A percentile compares a stretch with the other conserved stretches of the same genome.
Conservation (phyloP, 2,329 filamentous ascomycete species). For the Alternaria viburni region DNA sequence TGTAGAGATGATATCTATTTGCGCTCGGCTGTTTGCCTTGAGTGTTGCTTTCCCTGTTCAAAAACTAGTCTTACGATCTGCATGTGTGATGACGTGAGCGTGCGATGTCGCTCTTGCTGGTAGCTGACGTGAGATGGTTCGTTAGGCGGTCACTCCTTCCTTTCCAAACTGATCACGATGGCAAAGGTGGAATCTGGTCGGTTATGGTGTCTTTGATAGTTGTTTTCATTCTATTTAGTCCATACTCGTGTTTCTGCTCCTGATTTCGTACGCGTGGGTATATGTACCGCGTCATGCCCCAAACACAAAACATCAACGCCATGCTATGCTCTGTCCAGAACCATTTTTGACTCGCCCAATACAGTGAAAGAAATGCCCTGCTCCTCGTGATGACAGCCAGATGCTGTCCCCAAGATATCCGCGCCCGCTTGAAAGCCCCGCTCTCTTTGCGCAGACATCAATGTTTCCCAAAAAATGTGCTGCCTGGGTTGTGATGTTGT, state of each 20-base stretch:
- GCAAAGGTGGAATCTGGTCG: not conserved
- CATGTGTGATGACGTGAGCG: not conserved
- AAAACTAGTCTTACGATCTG: not conserved
- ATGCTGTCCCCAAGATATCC: not conserved
- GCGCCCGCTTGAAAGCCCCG: not conserved
- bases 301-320: constrained; percentile 1
- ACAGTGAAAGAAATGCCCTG: not conserved
- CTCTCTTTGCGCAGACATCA: not conserved
- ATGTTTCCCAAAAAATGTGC: not conserved
- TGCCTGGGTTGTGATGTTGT: not conserved
- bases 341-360: not conserved
- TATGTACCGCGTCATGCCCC: not conserved
- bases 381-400: not conserved
- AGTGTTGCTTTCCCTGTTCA: not conserved
- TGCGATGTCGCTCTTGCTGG: not conserved
- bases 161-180: not conserved
- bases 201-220: not conserved
- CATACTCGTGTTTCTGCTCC: not conserved
- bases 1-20: not conserved
- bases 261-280: constrained; percentile 3
- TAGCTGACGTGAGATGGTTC: not conserved
- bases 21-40: not conserved
- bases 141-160: not conserved
- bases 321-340: not conserved
- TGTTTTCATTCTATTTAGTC: not conserved